Conservation (phyloP, 768 basidiomycete species). For the Suillus decipiens region DNA sequence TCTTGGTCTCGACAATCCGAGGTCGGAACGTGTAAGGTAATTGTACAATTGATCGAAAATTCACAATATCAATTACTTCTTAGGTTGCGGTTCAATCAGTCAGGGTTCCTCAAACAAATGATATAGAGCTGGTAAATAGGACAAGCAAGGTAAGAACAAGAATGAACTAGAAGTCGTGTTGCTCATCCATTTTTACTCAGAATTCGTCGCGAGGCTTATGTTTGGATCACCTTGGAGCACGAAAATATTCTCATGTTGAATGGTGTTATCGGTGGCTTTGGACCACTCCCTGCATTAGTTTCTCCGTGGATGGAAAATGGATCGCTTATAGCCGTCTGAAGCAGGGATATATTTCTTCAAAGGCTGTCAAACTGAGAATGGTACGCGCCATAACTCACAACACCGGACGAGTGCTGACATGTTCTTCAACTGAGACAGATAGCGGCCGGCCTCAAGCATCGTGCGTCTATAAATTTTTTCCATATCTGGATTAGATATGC, state of each 20-base stretch:
- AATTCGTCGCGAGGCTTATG: constrained; percentile 9
- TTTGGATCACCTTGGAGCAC: constrained; percentile 16
- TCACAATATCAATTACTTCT: not conserved
- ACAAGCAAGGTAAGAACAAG: constrained; percentile 3
- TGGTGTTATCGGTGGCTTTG: constrained; percentile 23
- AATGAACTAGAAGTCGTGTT: not conserved
- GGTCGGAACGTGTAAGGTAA: not conserved
- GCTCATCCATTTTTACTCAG: not conserved
- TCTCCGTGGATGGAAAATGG: constrained; percentile 33
- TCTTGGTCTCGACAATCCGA: not conserved
- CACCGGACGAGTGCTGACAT: not conserved
- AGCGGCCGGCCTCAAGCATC: constrained; percentile 8
- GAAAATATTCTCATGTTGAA: constrained; percentile 19
- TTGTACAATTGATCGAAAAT: not conserved
- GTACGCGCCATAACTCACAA: constrained; percentile 12
- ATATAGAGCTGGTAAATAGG: not conserved
- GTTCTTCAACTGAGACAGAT: constrained; percentile 8
- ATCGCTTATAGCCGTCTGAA: constrained; percentile 33
- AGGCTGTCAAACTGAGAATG: constrained; percentile 15
- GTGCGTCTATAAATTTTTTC: not conserved
- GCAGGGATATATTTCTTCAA: not conserved
- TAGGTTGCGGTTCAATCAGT: constrained; percentile 15
- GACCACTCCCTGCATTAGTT: constrained; percentile 22
- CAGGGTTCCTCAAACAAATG: not conserved
- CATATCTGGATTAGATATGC: not conserved